Evolutionary conservation across 345 rosid genomes (phyloP), one percentile per base, ranked within the genome.

Genomic region (Ceriops zippeliana): DNA sequence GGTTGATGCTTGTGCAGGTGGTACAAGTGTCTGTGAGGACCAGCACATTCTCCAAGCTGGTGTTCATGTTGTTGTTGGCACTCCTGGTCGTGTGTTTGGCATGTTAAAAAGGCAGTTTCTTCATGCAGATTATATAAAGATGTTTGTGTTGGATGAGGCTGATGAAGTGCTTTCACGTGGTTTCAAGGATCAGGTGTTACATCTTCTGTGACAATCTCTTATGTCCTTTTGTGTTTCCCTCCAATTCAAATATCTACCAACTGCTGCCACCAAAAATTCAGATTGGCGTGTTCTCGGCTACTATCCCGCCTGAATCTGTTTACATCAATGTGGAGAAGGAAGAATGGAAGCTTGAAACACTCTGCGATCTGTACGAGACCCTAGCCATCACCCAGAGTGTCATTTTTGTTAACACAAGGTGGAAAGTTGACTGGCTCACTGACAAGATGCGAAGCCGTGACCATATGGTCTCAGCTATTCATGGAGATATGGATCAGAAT

Each of bases 101-200:
- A 89, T 92, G 98, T 74, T 92, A 69, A 82, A 88, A 16, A 86
- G 97, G 78, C 92, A 93, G 66, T 93, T 93, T 1, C 96, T 93
- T 53, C 86, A 89, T 1, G 86, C 93, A 4, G 97, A 90, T 72
- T 77, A 79, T 26, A 93, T 93, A 61, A 89, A 63, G 69, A 93
- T 90, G 93, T 92, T 90, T 75, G 97, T 92, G 21, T 80, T 92
- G 74, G 98, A 92, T 59, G 98, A 92, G 79, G 96, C 98, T 42
- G 98, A 92, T 86, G 97, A 92, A 64, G 90, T 92, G 98, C 97
- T 92, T 63, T 92, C 98, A 4, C 89, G 96, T 71, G 97, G 96
- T 78, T 90, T 93, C 61, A 93, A 93, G 82, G 97, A 90, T 74
- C 97, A 90, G 96, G 96, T 87, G 52, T 56, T 22, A 56, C 6